Conservation (phyloP, 805 yeast genomes). For the Suhomyces sp. region DNA sequence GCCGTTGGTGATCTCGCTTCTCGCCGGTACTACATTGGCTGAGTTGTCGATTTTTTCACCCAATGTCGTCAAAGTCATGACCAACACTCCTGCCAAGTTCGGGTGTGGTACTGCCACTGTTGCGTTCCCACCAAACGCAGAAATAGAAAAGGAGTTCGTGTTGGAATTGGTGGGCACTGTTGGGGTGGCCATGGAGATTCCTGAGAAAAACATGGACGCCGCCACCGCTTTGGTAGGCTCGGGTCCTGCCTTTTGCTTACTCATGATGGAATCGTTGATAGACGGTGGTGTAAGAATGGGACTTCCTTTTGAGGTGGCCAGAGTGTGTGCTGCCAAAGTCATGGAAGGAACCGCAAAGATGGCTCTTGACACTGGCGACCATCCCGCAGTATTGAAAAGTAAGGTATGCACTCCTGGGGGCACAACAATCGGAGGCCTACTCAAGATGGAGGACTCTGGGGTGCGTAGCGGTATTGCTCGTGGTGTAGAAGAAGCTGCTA, state of each 20-base stretch:
- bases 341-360: slow-evolving; percentile 91
- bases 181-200: slow-evolving; percentile 64
- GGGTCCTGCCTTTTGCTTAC: slow-evolving; percentile 90
- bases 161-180: slow-evolving; percentile 58
- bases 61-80: slow-evolving; percentile 87
- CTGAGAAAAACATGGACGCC: slow-evolving; percentile 94
- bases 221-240: slow-evolving; percentile 95
- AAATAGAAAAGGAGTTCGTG: slow-evolving; percentile 36
- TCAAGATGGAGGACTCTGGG: slow-evolving; percentile 88
- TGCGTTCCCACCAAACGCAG: slow-evolving; percentile 60
- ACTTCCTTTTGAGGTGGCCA: slow-evolving; percentile 78
- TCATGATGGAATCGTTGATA: slow-evolving; percentile 85
- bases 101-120: slow-evolving; percentile 94
- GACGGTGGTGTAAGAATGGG: slow-evolving; percentile 97
- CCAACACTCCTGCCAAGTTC: slow-evolving; percentile 92
- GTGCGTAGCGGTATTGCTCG: slow-evolving; percentile 83
- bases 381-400: slow-evolving; percentile 84
- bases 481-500: slow-evolving; percentile 91
- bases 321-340: slow-evolving; percentile 86
- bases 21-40: slow-evolving; percentile 89
- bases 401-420: slow-evolving; percentile 97
- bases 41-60: slow-evolving; percentile 55
- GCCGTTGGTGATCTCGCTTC: slow-evolving; percentile 67
- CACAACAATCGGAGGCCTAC: slow-evolving; percentile 91
- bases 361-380: slow-evolving; percentile 77